Conservation (phyloP, 495 filamentous ascomycete genomes). For the Melanomma pulvis-pyrius region DNA sequence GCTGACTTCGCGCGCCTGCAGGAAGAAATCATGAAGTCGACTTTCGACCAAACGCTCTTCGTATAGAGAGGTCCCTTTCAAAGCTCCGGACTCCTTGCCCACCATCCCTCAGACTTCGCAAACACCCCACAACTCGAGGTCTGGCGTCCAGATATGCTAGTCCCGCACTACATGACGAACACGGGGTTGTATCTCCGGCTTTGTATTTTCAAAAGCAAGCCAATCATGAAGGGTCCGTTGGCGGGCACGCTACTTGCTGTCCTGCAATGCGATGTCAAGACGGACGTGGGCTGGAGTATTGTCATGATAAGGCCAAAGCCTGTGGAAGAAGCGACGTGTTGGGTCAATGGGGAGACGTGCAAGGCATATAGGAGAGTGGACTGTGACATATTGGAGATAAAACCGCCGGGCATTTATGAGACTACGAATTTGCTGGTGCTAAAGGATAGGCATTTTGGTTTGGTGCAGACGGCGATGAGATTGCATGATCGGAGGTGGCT, state of each 20-base stretch:
- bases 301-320: neutral
- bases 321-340: neutral
- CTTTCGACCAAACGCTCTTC: conserved; percentile 14
- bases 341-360: neutral
- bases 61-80: conserved; percentile 2
- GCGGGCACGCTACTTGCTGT: no score
- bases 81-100: conserved; percentile 2
- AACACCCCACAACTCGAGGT: neutral
- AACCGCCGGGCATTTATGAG: no score
- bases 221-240: neutral
- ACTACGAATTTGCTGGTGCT: no score
- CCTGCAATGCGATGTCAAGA: no score
- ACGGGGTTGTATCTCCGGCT: neutral
- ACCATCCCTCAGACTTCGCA: neutral
- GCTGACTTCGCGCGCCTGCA: neutral
- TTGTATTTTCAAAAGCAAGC: neutral
- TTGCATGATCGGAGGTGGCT: no score
- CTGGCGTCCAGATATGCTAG: neutral
- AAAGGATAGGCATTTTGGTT: no score
- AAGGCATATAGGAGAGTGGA: neutral
- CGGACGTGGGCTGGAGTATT: neutral
- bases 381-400: neutral
- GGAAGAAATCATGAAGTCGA: conserved; percentile 7
- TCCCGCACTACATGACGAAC: conserved; percentile 9
- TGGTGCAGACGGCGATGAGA: no score